Evolutionary conservation across 2,329 filamentous ascomycete genomes (phyloP), one percentile per base, ranked within the genome.

Genomic region (Xylariaceae sp.): DNA sequence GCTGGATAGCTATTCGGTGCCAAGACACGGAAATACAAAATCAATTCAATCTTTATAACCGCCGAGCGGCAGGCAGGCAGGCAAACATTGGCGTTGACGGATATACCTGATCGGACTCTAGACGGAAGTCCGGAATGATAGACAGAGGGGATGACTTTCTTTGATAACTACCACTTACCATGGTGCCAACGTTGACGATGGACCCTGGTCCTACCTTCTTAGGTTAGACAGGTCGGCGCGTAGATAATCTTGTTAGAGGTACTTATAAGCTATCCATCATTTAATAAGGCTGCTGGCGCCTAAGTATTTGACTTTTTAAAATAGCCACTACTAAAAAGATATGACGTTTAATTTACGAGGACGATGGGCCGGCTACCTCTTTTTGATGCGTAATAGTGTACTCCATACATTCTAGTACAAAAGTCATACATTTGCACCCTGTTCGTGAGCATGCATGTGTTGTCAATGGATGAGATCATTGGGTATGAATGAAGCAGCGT

Each of bases 1-100:
- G 54, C 62, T 59, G 53, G 54, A 60, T 61, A 57, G 60, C 54
- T 57, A 59, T 51, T 44, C 55, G 59, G 62, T 59, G 57, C 58
- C 52, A 12, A 54, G 61, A 55, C 57, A 59, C 57, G 46, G 54
- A 45, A 53, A 54, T 61, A 57, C 56, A 55, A 53, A 57, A 61
- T 31, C 4, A 37, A 29, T 62, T 31, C 4, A 37, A 29, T 62
- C 42, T 57, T 62, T 46, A 51, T 50, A 49, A 42, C 30, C 55
- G 47, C 47, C 49, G 26, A 40, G 9, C 30, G 51, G 55, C 44
- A 19, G 19, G 19, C 19, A 19, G 51, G 31, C 46, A 35, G 50
- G 53, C 35, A 53, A 57, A 42, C 37, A 57, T 54, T 54, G 53
- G 50, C 37, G 50, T 55, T 47, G 53, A 48, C 54, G 50, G 49